Conservation (phyloP, 1,284 basidiomycete species). For the Anthracocystis setariae region DNA sequence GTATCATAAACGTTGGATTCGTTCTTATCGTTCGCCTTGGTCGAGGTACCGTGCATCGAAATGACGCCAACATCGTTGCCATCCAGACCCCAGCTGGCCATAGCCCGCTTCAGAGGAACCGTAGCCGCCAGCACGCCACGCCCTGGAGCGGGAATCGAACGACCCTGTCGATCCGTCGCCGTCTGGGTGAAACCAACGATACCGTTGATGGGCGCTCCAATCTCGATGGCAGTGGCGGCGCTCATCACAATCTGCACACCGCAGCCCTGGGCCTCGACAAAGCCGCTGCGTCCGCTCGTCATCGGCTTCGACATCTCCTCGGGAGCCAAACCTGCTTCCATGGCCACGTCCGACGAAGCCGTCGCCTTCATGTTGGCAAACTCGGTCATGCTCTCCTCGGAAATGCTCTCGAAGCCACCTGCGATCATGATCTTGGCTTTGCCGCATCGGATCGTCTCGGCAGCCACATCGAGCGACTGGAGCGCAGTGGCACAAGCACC, state of each 20-base stretch:
- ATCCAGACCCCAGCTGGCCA: slow-evolving; percentile 94
- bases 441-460: slow-evolving; percentile 89
- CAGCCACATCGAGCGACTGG: slow-evolving; percentile 97
- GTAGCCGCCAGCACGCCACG: slow-evolving; percentile 62
- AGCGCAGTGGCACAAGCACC: slow-evolving; percentile 98
- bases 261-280: slow-evolving; percentile 92
- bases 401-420: slow-evolving; percentile 97
- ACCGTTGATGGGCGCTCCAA: slow-evolving; percentile 91
- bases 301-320: slow-evolving; percentile 97
- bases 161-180: slow-evolving; percentile 90
- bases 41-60: slow-evolving; percentile 93
- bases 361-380: slow-evolving; percentile 99
- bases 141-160: slow-evolving; percentile 78
- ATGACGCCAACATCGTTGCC: slow-evolving; percentile 85
- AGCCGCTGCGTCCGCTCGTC: slow-evolving; percentile 81
- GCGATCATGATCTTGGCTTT: slow-evolving; percentile 99
- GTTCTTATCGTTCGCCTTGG: slow-evolving; percentile 97
- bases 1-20: slow-evolving; percentile 98
- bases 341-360: slow-evolving; percentile 94
- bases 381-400: slow-evolving; percentile 95
- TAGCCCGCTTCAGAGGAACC: slow-evolving; percentile 84
- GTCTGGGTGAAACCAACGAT: slow-evolving; percentile 95
- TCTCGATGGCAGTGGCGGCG: slow-evolving; percentile 91
- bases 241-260: slow-evolving; percentile 98
- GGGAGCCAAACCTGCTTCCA: slow-evolving; percentile 97